These are phyloP conservation scores for Cochlearia excelsa DNA, from an alignment of 345 rosid genomes.

Conservation along the genomic window DNA sequence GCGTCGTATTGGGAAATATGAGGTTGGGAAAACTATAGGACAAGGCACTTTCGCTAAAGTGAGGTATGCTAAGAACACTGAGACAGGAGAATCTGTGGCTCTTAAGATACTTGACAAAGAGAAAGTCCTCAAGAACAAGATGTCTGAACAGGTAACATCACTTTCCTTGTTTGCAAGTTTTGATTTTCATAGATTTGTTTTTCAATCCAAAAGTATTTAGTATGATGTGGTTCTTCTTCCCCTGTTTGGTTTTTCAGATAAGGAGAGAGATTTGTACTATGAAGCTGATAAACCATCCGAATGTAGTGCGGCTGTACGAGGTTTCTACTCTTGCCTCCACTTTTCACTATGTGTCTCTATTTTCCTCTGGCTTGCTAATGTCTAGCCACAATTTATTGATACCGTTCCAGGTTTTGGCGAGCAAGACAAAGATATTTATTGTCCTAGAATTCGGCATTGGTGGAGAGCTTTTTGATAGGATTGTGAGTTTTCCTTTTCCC, in stretches of 20 bases:
- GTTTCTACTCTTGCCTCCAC: conserved; percentile 36
- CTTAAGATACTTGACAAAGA: conserved; percentile 94
- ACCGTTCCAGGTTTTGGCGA: conserved; percentile 61
- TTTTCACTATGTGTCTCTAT: conserved; percentile 25
- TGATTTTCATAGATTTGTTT: not conserved
- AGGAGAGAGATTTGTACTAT: conserved; percentile 84
- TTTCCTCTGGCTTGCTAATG: not conserved
- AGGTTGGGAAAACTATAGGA: conserved; percentile 86
- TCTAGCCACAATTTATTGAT: not conserved
- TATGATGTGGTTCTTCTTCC: conserved; percentile 9
- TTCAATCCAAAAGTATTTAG: not conserved
- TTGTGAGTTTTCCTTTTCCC: conserved; percentile 46
- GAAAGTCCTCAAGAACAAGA: conserved; percentile 89
- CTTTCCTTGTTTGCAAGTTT: not conserved
- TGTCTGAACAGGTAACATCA: conserved; percentile 75
- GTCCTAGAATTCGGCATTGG: conserved; percentile 66
- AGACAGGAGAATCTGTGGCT: conserved; percentile 79
- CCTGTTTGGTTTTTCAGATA: conserved; percentile 51
- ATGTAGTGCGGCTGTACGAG: conserved; percentile 84
- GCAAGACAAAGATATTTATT: conserved; percentile 73
- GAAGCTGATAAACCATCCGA: conserved; percentile 94
- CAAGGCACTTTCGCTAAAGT: conserved; percentile 99
- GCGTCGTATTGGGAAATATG: conserved; percentile 88
- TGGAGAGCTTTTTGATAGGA: conserved; percentile 81
- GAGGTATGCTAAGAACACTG: conserved; percentile 67